phyloP scores from a whole-genome alignment of 768 basidiomycete species.

The Cystobasidium tubakii region DNA sequence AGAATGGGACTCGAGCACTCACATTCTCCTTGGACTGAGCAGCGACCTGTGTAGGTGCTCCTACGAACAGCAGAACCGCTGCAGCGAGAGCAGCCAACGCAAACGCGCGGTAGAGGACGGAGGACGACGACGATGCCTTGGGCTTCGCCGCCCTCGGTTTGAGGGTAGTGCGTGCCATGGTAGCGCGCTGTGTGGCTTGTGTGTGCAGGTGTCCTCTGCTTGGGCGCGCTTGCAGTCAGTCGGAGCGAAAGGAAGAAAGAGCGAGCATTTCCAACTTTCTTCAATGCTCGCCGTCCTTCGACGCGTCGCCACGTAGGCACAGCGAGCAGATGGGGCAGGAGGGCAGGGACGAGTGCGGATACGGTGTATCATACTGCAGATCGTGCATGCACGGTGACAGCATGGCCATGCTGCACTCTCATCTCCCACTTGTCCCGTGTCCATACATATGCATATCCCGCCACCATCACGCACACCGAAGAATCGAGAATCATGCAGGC shows the following conservation, averaged over 20 bases:
- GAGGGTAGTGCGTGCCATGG: background rate
- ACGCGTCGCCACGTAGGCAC: constrained; percentile 2
- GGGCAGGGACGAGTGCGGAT: background rate
- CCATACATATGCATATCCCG: no score
- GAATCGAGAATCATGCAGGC: no score
- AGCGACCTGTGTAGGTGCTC: background rate
- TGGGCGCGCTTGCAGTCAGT: background rate
- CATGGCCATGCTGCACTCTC: no score
- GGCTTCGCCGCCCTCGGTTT: background rate
- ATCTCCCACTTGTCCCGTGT: no score
- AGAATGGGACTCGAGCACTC: background rate
- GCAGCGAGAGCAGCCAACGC: constrained; percentile 4
- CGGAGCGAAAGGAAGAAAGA: background rate
- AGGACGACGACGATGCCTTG: background rate
- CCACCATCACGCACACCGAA: no score
- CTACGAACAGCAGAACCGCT: background rate
- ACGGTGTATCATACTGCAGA: background rate
- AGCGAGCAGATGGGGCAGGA: background rate
- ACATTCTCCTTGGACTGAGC: constrained; percentile 33
- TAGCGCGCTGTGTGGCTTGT: background rate
- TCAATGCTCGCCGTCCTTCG: background rate
- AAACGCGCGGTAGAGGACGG: background rate
- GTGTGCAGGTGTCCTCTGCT: no score
- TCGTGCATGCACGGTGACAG: no score
- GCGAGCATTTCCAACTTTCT: background rate